Evolutionary conservation across 1,284 basidiomycete species (phyloP), one percentile per base, ranked within the genome.

Genomic region (Sanghuangporus baumii): DNA sequence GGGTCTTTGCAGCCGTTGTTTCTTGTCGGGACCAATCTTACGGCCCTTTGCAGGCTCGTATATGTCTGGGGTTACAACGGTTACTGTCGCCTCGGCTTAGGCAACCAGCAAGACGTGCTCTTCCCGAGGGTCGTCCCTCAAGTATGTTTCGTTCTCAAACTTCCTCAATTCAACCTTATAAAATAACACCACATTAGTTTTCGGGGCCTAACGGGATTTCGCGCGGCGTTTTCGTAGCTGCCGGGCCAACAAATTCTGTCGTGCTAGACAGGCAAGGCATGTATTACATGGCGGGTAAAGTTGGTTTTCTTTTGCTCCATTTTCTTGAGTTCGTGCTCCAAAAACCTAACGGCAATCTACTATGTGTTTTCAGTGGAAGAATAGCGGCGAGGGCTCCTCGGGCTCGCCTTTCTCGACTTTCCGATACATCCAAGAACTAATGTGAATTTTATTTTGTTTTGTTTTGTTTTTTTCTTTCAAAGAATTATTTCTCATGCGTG

Each of bases 41-140:
- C 16, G 23, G 12, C 31, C 51, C 61, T 64, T 58, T 65, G 34
- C 66, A 88, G 89, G 2, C 70, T 85, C 61, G 89, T 94, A 8
- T 94, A 91, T 68, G 89, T 91, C 8, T 96, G 93, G 93, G 92
- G 92, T 2, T 91, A 88, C 73, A 89, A 89, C 67, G 87, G 90
- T 26, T 89, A 94, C 73, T 89, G 89, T 71, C 83, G 92, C 60
- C 80, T 93, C 58, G 88, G 91, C 51, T 78, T 93, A 48, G 93
- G 94, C 2, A 89, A 92, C 68, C 94, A 95, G 72, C 85, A 89
- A 57, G 93, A 97, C 67, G 82, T 82, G 1, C 75, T 94, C 38
- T 80, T 84, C 18, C 92, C 93, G 0, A 90, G 89, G 67, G 70
- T 86, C 38, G 88, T 95, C 6, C 90, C 91, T 14, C 87, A 91